Percentiles rank a stretch among this genome's conserved stretches.
Conservation (phyloP, 2,329 filamentous ascomycete species). For the Pyrenochaeta sp. region DNA sequence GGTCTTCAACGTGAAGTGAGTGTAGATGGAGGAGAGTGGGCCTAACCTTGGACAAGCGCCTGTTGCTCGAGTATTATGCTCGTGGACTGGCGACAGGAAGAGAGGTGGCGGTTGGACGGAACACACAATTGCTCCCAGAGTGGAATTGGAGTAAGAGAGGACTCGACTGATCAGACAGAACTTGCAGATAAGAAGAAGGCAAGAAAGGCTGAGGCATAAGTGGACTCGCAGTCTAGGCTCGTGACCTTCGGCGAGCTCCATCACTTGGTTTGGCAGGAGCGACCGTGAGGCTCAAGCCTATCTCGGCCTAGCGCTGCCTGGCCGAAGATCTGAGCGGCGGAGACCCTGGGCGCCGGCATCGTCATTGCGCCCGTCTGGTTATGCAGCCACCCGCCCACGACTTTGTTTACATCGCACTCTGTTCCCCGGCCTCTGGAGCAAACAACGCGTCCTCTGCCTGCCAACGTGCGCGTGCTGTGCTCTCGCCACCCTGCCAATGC, state of each 20-base stretch:
- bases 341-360: conserved; percentile 26
- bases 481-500: too few species aligned
- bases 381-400: conserved; percentile 9
- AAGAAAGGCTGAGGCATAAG: conserved; percentile 22
- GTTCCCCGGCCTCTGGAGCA: too few species aligned
- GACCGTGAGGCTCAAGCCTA: conserved; percentile 28
- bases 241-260: conserved; percentile 46
- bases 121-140: conserved; percentile 17
- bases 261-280: conserved; percentile 25
- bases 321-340: conserved; percentile 13
- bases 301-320: conserved; percentile 25
- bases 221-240: conserved; percentile 34
- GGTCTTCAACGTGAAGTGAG: too few species aligned
- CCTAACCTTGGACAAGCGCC: conserved; percentile 6
- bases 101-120: conserved; percentile 16
- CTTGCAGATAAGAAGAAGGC: conserved; percentile 25
- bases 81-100: conserved; percentile 10
- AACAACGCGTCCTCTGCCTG: too few species aligned
- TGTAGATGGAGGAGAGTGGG: not conserved
- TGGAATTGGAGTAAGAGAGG: conserved; percentile 14
- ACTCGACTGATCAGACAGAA: conserved; percentile 19
- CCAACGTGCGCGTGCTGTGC: too few species aligned
- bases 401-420: too few species aligned
- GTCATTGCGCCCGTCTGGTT: conserved; percentile 19
- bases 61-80: conserved; percentile 2